Evolutionary conservation across 257 asterid species (phyloP).

Genomic region (Ballota nigra): DNA sequence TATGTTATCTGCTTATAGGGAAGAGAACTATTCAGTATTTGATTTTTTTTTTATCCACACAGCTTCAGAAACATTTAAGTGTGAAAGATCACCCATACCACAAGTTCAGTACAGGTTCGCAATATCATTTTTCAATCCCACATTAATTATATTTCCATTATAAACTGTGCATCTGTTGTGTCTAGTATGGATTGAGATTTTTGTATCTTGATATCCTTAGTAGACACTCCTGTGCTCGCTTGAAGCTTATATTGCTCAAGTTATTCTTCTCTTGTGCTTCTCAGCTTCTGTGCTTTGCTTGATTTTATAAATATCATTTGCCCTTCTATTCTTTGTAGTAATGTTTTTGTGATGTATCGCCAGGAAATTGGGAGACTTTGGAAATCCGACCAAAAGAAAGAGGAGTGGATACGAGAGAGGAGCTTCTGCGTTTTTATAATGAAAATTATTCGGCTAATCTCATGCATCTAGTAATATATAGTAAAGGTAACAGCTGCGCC

Average conservation of each 20-base stretch:
- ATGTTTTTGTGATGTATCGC: slow-evolving; percentile 6
- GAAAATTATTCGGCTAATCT: slow-evolving; percentile 90
- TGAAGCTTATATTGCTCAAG: slow-evolving; percentile 14
- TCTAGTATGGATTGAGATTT: background rate
- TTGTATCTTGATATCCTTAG: background rate
- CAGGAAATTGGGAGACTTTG: slow-evolving; percentile 96
- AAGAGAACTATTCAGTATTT: slow-evolving; percentile 8
- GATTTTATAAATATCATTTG: background rate
- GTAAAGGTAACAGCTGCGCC: slow-evolving; percentile 65
- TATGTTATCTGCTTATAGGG: too few species aligned
- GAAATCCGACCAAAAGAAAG: slow-evolving; percentile 81
- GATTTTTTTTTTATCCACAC: slow-evolving; percentile 27
- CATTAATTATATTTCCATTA: slow-evolving; percentile 7
- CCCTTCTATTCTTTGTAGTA: background rate
- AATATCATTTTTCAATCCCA: slow-evolving; percentile 18
- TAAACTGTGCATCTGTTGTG: too few species aligned
- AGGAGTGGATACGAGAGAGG: slow-evolving; percentile 82
- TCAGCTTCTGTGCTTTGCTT: background rate
- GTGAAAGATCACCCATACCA: slow-evolving; percentile 79
- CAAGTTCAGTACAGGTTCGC: slow-evolving; percentile 97
- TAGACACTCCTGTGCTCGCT: background rate
- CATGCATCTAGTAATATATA: slow-evolving; percentile 92
- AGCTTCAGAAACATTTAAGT: slow-evolving; percentile 94
- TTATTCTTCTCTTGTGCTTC: background rate
- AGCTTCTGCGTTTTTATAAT: slow-evolving; percentile 76